These are phyloP conservation scores for Rhodotorula kratochvilovae DNA, from an alignment of 768 basidiomycete species.

Conservation along the genomic window DNA sequence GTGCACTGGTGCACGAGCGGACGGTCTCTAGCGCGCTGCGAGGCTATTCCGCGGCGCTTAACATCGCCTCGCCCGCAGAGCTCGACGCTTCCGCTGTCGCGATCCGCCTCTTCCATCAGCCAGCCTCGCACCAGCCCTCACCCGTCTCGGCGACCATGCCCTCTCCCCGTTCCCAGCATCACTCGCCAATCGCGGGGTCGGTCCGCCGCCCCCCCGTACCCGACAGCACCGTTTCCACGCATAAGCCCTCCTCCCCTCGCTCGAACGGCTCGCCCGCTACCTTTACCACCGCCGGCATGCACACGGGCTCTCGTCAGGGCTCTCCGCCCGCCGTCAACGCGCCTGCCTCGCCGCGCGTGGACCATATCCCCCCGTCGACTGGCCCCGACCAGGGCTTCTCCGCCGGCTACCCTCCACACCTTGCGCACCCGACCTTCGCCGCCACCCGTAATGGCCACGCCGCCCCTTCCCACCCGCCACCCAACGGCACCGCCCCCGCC, in stretches of 20 bases:
- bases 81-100: conserved; percentile 3
- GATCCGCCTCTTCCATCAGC: background rate
- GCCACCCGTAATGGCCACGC: background rate
- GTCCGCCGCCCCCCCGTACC: background rate
- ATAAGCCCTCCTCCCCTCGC: background rate
- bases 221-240: background rate
- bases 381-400: background rate
- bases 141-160: background rate
- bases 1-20: conserved; percentile 20
- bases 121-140: background rate
- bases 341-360: too few species aligned
- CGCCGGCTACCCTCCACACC: background rate
- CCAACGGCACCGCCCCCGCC: too few species aligned
- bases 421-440: background rate
- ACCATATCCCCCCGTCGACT: background rate
- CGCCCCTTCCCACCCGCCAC: background rate
- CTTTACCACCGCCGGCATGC: background rate
- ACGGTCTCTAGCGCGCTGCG: background rate
- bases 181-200: background rate
- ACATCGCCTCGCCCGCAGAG: background rate
- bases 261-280: background rate
- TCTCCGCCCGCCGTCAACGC: too few species aligned
- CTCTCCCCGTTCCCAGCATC: background rate
- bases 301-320: too few species aligned
- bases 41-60: background rate